A percentile compares a stretch with the other conserved stretches of the same genome.
phyloP scores from a whole-genome alignment of 345 rosid genomes.

The Rhodamnia argentea region DNA sequence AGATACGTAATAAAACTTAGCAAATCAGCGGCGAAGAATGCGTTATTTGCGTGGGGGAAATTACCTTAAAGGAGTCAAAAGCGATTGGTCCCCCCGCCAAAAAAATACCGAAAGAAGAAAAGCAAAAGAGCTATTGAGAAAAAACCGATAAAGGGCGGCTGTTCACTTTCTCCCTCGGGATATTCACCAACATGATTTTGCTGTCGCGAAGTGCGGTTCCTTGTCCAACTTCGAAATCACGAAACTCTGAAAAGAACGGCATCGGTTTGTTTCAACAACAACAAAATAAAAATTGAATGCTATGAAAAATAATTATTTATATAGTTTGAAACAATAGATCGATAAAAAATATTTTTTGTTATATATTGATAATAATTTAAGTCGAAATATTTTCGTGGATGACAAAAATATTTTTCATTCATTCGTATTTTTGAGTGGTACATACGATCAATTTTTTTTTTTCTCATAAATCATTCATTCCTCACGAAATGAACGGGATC shows the following conservation, averaged over 20 bases:
- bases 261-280: too few species aligned
- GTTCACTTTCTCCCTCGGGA: background rate
- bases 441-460: background rate
- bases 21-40: background rate
- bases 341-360: background rate
- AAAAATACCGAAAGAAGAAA: background rate
- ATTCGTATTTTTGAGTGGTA: background rate
- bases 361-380: background rate
- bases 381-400: too few species aligned
- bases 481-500: background rate
- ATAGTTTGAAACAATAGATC: background rate
- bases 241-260: background rate
- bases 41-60: background rate
- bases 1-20: background rate
- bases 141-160: background rate
- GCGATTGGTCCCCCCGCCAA: too few species aligned
- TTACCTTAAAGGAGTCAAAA: background rate
- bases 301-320: background rate
- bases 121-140: background rate
- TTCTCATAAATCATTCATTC: background rate
- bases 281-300: background rate
- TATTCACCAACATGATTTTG: background rate
- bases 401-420: background rate
- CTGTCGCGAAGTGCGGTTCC: background rate
- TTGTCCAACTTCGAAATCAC: background rate